These are phyloP conservation scores for Fimicolochytrium jonesii DNA, from an alignment of 192 early-diverging fungal species.

Conservation along the genomic window DNA sequence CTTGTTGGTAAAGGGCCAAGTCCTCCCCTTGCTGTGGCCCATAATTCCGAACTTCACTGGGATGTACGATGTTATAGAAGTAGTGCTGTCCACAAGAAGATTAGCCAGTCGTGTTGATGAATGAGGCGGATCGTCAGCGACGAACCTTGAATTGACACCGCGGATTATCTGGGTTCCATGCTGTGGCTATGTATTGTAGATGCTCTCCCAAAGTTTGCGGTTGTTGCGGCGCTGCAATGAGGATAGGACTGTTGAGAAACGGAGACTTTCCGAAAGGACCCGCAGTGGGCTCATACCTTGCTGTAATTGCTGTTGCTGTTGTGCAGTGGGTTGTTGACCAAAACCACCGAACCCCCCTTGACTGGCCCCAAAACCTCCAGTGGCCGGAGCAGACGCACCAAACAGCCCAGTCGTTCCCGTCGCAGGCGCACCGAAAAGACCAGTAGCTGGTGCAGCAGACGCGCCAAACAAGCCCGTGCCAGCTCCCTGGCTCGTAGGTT, in stretches of 20 bases:
- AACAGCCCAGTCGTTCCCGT: neutral
- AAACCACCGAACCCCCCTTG: constrained; percentile 11
- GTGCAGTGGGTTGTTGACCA: constrained; percentile 26
- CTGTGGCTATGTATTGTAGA: constrained; percentile 61
- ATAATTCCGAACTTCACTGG: constrained; percentile 76
- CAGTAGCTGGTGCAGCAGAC: neutral
- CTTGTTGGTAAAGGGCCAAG: constrained; percentile 72
- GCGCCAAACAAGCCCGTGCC: neutral
- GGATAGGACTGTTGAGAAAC: constrained; percentile 10
- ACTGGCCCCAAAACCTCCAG: neutral
- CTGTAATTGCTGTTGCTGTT: constrained; percentile 31
- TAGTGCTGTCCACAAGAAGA: constrained; percentile 59
- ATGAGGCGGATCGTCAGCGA: neutral
- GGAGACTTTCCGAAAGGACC: neutral
- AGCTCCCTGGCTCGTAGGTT: neutral
- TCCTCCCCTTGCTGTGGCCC: constrained; percentile 68
- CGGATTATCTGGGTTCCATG: constrained; percentile 74
- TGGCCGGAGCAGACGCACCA: neutral
- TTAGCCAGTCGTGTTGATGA: neutral
- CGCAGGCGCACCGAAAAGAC: neutral
- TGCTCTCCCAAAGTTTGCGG: constrained; percentile 39
- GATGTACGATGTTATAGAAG: constrained; percentile 92
- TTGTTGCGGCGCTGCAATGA: constrained; percentile 28
- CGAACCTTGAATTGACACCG: constrained; percentile 75
- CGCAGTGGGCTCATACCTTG: neutral